Conservation (phyloP, 352 stramenopile genomes). For the Pythium rhizo-oryzae region DNA sequence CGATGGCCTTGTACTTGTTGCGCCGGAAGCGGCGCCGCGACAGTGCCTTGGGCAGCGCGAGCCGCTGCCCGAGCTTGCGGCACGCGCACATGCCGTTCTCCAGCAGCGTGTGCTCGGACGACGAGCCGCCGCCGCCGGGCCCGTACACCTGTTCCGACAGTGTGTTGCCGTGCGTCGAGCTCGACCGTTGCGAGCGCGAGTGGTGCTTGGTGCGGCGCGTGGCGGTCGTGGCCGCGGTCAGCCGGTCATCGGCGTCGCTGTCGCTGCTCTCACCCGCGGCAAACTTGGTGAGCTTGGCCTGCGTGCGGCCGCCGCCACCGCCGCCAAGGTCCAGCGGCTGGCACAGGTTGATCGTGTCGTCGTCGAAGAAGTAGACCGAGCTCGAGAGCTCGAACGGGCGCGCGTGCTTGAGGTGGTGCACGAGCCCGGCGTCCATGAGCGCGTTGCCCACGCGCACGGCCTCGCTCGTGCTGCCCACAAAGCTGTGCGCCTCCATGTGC, state of each 20-base stretch:
- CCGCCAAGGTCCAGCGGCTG: conserved; percentile 14
- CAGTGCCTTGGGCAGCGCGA: conserved; percentile 40
- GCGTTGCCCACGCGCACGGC: conserved; percentile 34
- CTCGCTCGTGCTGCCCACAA: conserved; percentile 24
- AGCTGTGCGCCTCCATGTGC: conserved; percentile 22
- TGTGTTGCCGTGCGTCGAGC: conserved; percentile 42
- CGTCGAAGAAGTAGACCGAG: conserved; percentile 29
- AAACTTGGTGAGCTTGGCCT: background rate
- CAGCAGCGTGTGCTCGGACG: conserved; percentile 42
- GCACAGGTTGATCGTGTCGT: conserved; percentile 28
- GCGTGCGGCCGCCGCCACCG: background rate
- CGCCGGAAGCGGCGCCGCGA: conserved; percentile 15
- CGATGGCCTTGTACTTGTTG: conserved; percentile 19
- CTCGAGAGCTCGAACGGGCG: conserved; percentile 19
- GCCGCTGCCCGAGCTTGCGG: conserved; percentile 53
- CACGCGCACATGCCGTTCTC: conserved; percentile 48
- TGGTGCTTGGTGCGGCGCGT: conserved; percentile 16
- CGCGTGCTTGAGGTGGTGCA: conserved; percentile 38
- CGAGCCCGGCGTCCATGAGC: conserved; percentile 36
- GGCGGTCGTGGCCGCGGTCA: conserved; percentile 9
- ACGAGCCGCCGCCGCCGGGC: conserved; percentile 32
- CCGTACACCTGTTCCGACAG: conserved; percentile 33
- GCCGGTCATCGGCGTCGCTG: conserved; percentile 16
- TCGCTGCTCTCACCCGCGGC: background rate
- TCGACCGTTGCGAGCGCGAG: conserved; percentile 38